phyloP scores from a whole-genome alignment of 768 basidiomycete species.

The Rickenella mellea region DNA sequence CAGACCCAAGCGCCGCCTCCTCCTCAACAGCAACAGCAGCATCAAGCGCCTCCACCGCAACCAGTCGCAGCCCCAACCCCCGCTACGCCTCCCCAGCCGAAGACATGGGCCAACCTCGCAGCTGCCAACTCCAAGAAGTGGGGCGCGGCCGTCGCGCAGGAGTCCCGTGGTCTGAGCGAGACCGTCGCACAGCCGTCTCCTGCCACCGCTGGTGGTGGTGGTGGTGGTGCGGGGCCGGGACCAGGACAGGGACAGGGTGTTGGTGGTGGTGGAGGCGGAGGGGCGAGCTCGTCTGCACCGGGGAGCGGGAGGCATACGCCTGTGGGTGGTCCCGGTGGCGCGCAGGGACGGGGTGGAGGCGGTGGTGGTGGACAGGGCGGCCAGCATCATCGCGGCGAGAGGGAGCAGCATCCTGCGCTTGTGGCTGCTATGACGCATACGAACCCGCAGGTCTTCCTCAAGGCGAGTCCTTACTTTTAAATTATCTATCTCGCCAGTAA shows the following conservation, averaged over 20 bases:
- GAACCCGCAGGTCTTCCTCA: slow-evolving; percentile 85
- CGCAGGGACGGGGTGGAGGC: slow-evolving; percentile 14
- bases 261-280: too few species aligned
- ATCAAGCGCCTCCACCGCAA: slow-evolving; percentile 17
- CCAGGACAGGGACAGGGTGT: too few species aligned
- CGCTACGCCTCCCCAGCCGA: slow-evolving; percentile 43
- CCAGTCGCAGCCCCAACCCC: slow-evolving; percentile 28
- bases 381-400: slow-evolving; percentile 28
- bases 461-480: slow-evolving; percentile 37
- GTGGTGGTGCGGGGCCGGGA: too few species aligned
- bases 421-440: slow-evolving; percentile 53
- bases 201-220: slow-evolving; percentile 10
- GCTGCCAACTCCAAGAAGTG: slow-evolving; percentile 77
- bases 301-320: slow-evolving; percentile 28
- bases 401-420: slow-evolving; percentile 36
- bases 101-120: slow-evolving; percentile 89
- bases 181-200: slow-evolving; percentile 28
- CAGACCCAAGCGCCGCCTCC: slow-evolving; percentile 18
- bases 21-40: too few species aligned
- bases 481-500: neutral
- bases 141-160: slow-evolving; percentile 73
- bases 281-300: slow-evolving; percentile 33
- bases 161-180: slow-evolving; percentile 70
- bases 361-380: slow-evolving; percentile 15
- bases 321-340: slow-evolving; percentile 23